phyloP scores from a whole-genome alignment of 108 stramenopile species.

The Cyclotella kingstonii region DNA sequence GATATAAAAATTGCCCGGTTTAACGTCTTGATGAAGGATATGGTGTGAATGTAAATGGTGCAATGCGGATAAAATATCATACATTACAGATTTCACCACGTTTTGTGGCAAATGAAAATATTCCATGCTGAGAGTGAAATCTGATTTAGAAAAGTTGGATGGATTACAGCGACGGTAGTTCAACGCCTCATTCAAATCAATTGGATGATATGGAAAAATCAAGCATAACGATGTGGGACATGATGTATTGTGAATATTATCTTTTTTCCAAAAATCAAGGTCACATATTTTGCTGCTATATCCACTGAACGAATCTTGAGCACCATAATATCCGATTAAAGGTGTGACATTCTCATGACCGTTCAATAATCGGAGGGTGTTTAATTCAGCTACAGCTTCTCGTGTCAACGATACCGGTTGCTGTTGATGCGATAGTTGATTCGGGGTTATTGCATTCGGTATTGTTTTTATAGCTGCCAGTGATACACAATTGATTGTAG shows the following conservation, averaged over 20 bases:
- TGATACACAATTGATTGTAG: slow-evolving; percentile 18
- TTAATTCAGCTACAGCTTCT: slow-evolving; percentile 46
- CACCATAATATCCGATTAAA: slow-evolving; percentile 36
- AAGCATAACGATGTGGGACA: slow-evolving; percentile 46
- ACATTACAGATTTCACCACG: slow-evolving; percentile 49
- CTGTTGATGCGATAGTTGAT: neutral
- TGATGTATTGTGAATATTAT: neutral
- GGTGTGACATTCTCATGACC: slow-evolving; percentile 39
- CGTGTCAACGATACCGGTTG: slow-evolving; percentile 20
- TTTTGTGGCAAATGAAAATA: slow-evolving; percentile 30
- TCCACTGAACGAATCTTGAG: slow-evolving; percentile 10
- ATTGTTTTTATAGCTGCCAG: slow-evolving; percentile 69
- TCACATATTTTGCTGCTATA: too few relatives aligned
- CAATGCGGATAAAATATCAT: slow-evolving; percentile 71
- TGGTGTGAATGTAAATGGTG: slow-evolving; percentile 86
- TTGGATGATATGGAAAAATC: slow-evolving; percentile 71
- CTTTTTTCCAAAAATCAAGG: slow-evolving; percentile 30
- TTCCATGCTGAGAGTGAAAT: neutral
- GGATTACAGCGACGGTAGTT: slow-evolving; percentile 48
- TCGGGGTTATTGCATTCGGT: slow-evolving; percentile 39
- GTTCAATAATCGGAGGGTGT: slow-evolving; percentile 36
- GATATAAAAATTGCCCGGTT: slow-evolving; percentile 87
- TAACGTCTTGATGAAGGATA: slow-evolving; percentile 94
- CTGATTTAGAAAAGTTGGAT: too few relatives aligned
- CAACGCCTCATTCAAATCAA: slow-evolving; percentile 60